A percentile compares a stretch with the other conserved stretches of the same genome.
Evolutionary conservation across 768 basidiomycete genomes (phyloP).

Genomic region (Heimioporus sp.): DNA sequence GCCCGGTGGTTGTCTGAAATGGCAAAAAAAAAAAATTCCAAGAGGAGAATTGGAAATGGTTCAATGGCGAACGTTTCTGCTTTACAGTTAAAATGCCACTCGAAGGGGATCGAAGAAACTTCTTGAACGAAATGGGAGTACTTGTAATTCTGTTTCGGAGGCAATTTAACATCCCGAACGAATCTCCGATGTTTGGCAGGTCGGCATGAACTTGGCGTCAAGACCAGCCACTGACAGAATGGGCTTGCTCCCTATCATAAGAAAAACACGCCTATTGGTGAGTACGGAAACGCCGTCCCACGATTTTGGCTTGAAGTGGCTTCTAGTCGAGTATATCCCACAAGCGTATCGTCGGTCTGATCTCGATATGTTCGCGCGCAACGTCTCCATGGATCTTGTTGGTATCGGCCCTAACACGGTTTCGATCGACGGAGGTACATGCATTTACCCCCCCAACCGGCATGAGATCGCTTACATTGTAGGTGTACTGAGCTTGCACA

Average conservation of each 20-base stretch:
- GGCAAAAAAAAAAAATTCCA: too few relatives aligned
- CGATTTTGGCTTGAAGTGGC: conserved; percentile 15
- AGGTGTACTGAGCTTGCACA: conserved; percentile 41
- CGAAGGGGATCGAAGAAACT: too few relatives aligned
- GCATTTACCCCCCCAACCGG: neutral
- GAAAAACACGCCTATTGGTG: conserved; percentile 81
- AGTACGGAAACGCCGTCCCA: conserved; percentile 7
- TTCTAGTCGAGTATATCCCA: conserved; percentile 50
- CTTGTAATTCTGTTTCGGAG: too few relatives aligned
- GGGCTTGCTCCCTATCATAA: conserved; percentile 95
- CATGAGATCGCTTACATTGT: conserved; percentile 8
- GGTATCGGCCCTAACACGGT: conserved; percentile 21
- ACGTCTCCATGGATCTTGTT: conserved; percentile 32
- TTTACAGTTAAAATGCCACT: too few relatives aligned
- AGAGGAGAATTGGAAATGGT: too few relatives aligned
- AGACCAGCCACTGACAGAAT: conserved; percentile 35
- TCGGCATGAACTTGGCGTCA: too few relatives aligned
- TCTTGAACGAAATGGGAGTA: too few relatives aligned
- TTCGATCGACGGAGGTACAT: conserved; percentile 44
- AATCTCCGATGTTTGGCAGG: too few relatives aligned
- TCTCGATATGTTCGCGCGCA: conserved; percentile 42
- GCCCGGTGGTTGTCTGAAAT: too few relatives aligned
- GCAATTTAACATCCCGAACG: too few relatives aligned
- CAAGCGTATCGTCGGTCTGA: conserved; percentile 45
- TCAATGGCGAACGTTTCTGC: too few relatives aligned